Conservation (phyloP, 2,329 filamentous ascomycete species). For the Phialophora expanda region DNA sequence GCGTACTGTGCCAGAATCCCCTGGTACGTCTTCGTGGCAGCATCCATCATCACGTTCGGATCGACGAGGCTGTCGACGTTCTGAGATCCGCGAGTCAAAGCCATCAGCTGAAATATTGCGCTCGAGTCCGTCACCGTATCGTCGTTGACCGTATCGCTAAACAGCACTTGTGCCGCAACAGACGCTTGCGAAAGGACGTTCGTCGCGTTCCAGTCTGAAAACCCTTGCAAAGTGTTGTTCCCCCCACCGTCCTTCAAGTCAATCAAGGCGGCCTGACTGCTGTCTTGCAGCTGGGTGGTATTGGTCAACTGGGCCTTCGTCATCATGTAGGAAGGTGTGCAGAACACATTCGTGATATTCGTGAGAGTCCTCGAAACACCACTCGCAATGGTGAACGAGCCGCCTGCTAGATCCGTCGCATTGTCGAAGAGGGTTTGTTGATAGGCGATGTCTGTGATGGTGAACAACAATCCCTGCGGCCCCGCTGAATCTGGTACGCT, state of each 20-base stretch:
- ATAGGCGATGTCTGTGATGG: conserved; percentile 35
- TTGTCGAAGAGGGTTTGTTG: conserved; percentile 36
- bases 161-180: conserved; percentile 30
- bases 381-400: conserved; percentile 35
- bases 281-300: conserved; percentile 30
- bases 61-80: conserved; percentile 33
- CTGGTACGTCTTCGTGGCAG: conserved; percentile 34
- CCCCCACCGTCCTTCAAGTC: conserved; percentile 38
- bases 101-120: conserved; percentile 36
- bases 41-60: conserved; percentile 29
- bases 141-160: conserved; percentile 28
- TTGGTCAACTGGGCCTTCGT: conserved; percentile 35
- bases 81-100: conserved; percentile 28
- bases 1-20: conserved; percentile 38
- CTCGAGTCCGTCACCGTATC: conserved; percentile 27
- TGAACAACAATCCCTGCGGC: conserved; percentile 34
- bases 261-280: conserved; percentile 27
- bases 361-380: conserved; percentile 35
- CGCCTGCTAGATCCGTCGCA: conserved; percentile 33
- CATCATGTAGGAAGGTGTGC: conserved; percentile 35
- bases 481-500: conserved; percentile 24
- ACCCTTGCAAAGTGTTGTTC: conserved; percentile 41
- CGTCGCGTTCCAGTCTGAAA: conserved; percentile 38
- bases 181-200: conserved; percentile 31
- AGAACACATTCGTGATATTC: conserved; percentile 37